Conservation (phyloP, 768 basidiomycete species). For the Austroboletus festivus region DNA sequence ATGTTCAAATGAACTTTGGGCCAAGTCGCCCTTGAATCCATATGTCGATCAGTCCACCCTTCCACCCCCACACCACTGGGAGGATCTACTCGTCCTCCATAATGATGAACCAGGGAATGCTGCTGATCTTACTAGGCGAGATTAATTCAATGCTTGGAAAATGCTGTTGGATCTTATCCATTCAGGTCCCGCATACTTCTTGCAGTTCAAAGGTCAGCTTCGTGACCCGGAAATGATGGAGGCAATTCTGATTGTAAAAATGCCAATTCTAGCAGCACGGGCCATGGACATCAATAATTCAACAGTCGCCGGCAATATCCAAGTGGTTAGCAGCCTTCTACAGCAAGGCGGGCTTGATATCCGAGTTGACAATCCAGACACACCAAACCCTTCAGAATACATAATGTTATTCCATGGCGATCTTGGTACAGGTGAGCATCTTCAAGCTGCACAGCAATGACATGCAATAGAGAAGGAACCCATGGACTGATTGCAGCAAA, state of each 20-base stretch:
- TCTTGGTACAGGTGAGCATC: background rate
- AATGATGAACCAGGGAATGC: too few relatives aligned
- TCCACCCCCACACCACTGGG: too few relatives aligned
- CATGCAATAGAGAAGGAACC: constrained; percentile 25
- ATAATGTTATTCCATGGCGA: background rate
- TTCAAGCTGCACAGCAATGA: background rate
- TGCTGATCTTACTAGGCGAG: background rate
- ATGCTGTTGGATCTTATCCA: background rate
- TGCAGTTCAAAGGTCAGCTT: too few relatives aligned
- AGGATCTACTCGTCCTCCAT: too few relatives aligned
- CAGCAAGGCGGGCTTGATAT: background rate
- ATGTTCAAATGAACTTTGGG: too few relatives aligned
- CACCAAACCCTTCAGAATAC: background rate
- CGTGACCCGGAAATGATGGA: background rate
- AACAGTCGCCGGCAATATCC: background rate
- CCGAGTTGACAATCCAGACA: background rate
- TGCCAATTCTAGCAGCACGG: background rate
- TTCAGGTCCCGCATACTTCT: background rate
- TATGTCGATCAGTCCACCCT: too few relatives aligned
- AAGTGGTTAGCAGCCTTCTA: background rate
- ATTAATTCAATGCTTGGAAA: background rate
- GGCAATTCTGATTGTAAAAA: background rate
- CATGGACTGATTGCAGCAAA: constrained; percentile 27
- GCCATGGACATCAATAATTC: background rate
- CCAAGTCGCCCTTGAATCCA: too few relatives aligned